Evolutionary conservation across 2,329 filamentous ascomycete species (phyloP).

Genomic region (Fusarium udum): DNA sequence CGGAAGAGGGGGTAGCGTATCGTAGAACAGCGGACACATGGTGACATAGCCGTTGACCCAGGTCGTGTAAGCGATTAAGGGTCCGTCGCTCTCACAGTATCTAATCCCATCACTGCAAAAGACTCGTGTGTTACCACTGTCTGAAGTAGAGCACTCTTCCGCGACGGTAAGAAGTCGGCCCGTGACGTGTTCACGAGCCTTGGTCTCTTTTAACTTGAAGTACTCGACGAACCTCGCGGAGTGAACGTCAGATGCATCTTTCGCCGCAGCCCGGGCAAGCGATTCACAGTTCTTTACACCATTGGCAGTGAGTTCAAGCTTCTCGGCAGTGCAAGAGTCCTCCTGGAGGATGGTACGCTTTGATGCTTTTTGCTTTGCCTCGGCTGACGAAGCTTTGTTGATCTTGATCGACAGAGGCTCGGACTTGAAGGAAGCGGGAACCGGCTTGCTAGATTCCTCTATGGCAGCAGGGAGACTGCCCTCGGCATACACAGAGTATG

Average conservation of each 20-base stretch:
- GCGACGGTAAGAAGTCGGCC: constrained; percentile 32
- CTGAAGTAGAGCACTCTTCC: constrained; percentile 17
- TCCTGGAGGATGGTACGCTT: constrained; percentile 12
- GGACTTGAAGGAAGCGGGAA: constrained; percentile 1
- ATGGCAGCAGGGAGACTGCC: background rate
- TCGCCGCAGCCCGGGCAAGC: constrained; percentile 28
- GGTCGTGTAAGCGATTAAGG: constrained; percentile 31
- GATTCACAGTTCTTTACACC: constrained; percentile 22
- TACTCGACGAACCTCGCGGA: constrained; percentile 32
- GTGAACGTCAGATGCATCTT: constrained; percentile 14
- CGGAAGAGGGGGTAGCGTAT: constrained; percentile 13
- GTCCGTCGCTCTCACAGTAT: constrained; percentile 22
- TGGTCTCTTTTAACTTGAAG: constrained; percentile 36
- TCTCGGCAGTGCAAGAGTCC: constrained; percentile 2
- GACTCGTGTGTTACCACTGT: constrained; percentile 15
- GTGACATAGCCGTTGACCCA: constrained; percentile 35
- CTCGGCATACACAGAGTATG: constrained; percentile 21
- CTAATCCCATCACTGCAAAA: constrained; percentile 2
- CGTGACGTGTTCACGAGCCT: constrained; percentile 17
- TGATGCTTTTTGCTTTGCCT: background rate
- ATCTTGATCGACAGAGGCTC: constrained; percentile 4
- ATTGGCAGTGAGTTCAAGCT: constrained; percentile 10
- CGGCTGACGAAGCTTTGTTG: constrained; percentile 1
- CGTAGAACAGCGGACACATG: constrained; percentile 32
- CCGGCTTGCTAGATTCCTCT: background rate